Percentiles rank a stretch among this genome's conserved stretches.
Evolutionary conservation across 441 rosid genomes (phyloP).

Genomic region (Corymbia citriodora): DNA sequence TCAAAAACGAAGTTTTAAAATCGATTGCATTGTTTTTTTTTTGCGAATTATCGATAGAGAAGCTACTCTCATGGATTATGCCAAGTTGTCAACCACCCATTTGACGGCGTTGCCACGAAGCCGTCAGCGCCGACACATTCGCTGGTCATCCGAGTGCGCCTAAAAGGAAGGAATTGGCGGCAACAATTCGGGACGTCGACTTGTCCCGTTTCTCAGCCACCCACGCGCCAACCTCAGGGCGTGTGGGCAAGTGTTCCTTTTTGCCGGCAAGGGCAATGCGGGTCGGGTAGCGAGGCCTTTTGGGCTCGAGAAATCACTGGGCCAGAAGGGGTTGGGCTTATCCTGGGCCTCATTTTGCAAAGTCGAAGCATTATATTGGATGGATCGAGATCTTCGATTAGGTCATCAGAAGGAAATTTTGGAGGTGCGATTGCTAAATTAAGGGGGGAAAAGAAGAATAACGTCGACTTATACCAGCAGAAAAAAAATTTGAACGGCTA

Average conservation of each 20-base stretch:
- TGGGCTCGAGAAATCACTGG: background rate
- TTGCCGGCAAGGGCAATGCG: background rate
- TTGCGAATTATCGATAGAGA: background rate
- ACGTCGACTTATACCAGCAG: too few relatives aligned
- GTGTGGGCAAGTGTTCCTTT: fast-evolving
- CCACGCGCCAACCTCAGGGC: background rate
- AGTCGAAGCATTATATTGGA: too few relatives aligned
- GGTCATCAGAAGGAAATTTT: too few relatives aligned
- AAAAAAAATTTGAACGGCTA: background rate
- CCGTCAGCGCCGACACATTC: background rate
- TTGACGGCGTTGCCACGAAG: background rate
- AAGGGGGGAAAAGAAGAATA: too few relatives aligned
- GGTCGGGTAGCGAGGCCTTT: background rate
- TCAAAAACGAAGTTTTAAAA: too few relatives aligned
- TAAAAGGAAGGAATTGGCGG: background rate
- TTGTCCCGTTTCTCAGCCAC: background rate
- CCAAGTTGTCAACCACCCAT: background rate
- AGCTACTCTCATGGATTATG: background rate
- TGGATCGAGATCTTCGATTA: too few relatives aligned
- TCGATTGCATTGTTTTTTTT: background rate
- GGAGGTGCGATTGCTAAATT: too few relatives aligned
- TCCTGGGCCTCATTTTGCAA: fast-evolving
- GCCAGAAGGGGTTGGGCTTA: background rate
- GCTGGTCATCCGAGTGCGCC: background rate
- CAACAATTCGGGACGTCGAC: background rate